Base-by-base conservation (phyloP, 768 basidiomycete genomes). In the Saitozyma podzolica region DNA sequence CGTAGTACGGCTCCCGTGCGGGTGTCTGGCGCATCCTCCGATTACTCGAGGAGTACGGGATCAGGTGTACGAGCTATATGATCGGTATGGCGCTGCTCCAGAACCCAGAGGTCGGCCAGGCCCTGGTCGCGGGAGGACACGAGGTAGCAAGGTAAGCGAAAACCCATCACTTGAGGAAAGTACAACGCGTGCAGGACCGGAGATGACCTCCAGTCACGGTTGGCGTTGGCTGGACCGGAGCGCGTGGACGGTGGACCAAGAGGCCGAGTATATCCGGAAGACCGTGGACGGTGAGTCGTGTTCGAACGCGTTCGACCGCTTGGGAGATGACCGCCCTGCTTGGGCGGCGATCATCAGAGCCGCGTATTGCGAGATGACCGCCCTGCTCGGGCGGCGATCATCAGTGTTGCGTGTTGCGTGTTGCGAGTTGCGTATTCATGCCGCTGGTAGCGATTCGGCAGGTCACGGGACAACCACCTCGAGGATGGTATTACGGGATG, bases 401-500 rank as follows among this genome's bases (percentile, higher is more conserved):
- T 5, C 29, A 29, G 29, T n/a, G n/a, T n/a, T n/a, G n/a, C n/a
- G n/a, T n/a, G n/a, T 29, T 29, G 29, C 2, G 29, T 5, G 29
- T 29, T 29, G 29, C 29, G 29, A 29, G 5, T 29, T 29, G 29
- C 29, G 29, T 29, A 5, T 29, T 29, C 29, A 29, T 29, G 29
- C 29, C 29, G 29, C 29, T 29, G 29, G 29, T 42, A 71, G 69
- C 69, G 9, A 71, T 66, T n/a, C 43, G 50, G 10, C 13, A 45
- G 0, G 50, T 54, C 29, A 60, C 58, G 9, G 69, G 69, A 10
- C 47, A 58, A 49, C 66, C 63, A 10, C 62, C 66, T 9, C 47
- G 29, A 11, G 67, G 68, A 11, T 72, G 70, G 72, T 77, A 75
- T 62, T 75, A 75, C 53, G 76, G 75, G 6, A 71, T 71, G 69